These are phyloP conservation scores for Pseudocohnilembus persalinus DNA, from an alignment of 169 alveolate genomes.

Conservation along the genomic window DNA sequence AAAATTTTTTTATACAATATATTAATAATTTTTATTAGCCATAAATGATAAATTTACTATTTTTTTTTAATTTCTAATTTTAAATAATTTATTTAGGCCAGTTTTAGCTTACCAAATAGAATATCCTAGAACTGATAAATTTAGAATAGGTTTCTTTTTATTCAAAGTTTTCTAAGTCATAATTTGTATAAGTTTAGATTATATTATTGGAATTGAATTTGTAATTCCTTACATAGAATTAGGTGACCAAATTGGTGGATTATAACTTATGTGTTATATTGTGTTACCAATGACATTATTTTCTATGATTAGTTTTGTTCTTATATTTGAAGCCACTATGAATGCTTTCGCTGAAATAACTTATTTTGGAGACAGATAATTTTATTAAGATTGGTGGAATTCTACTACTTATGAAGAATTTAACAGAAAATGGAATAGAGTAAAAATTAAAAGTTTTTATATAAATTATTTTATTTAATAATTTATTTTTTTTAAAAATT, in stretches of 20 bases:
- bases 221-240: slow-evolving; percentile 25
- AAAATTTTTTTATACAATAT: no score
- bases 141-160: slow-evolving; percentile 37
- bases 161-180: slow-evolving; percentile 15
- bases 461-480: no score
- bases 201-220: slow-evolving; percentile 26
- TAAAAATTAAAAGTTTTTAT: neutral
- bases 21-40: no score
- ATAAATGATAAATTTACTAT: no score
- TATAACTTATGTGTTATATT: slow-evolving; percentile 1
- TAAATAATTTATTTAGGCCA: slow-evolving; percentile 27
- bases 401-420: slow-evolving; percentile 76
- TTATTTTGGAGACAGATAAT: slow-evolving; percentile 78
- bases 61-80: no score
- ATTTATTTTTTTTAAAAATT: no score
- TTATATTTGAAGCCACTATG: slow-evolving; percentile 71
- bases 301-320: slow-evolving; percentile 47
- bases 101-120: slow-evolving; percentile 32
- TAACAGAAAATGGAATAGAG: slow-evolving; percentile 79
- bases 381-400: slow-evolving; percentile 83
- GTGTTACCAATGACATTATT: slow-evolving; percentile 20
- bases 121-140: slow-evolving; percentile 30
- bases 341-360: slow-evolving; percentile 77
- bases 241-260: slow-evolving; percentile 11
- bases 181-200: slow-evolving; percentile 2